Conservation (phyloP, 108 stramenopile species). For the Fragilaria crotonensis region DNA sequence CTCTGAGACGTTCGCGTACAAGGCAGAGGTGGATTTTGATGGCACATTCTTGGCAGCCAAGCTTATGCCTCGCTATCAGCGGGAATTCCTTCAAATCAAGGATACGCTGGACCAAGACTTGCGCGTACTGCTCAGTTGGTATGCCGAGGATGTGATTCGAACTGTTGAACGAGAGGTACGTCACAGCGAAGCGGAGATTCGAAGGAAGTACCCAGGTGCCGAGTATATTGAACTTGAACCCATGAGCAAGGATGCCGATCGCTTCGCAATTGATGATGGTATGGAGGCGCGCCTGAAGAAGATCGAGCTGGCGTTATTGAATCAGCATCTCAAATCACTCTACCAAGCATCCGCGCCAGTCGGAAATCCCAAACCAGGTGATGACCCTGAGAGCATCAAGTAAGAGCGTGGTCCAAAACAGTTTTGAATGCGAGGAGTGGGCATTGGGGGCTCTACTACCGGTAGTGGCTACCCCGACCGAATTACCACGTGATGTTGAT, state of each 20-base stretch:
- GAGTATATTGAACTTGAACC: conserved; percentile 98
- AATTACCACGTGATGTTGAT: too few relatives aligned
- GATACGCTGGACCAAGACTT: conserved; percentile 74
- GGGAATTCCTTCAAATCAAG: conserved; percentile 46
- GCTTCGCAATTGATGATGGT: conserved; percentile 81
- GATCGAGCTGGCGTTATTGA: conserved; percentile 59
- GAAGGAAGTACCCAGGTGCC: conserved; percentile 86
- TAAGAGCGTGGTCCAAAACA: too few relatives aligned
- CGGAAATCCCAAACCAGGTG: too few relatives aligned
- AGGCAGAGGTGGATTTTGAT: conserved; percentile 98
- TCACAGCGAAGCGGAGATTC: conserved; percentile 89
- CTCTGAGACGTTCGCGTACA: conserved; percentile 95
- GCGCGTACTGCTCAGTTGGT: conserved; percentile 82
- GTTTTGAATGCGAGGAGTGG: too few relatives aligned
- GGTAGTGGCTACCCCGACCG: too few relatives aligned
- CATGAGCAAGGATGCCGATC: conserved; percentile 75
- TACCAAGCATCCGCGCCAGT: conserved; percentile 37
- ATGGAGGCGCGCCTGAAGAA: conserved; percentile 58
- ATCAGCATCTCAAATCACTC: conserved; percentile 52
- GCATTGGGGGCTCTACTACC: too few relatives aligned
- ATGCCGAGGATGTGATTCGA: conserved; percentile 97
- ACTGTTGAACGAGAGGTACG: conserved; percentile 91
- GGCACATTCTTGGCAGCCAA: conserved; percentile 95
- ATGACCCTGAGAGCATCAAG: too few relatives aligned
- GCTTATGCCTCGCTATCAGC: conserved; percentile 78